These are phyloP conservation scores for Dactylonectria estremocensis DNA, from an alignment of 2,329 filamentous ascomycete species.

Conservation along the genomic window DNA sequence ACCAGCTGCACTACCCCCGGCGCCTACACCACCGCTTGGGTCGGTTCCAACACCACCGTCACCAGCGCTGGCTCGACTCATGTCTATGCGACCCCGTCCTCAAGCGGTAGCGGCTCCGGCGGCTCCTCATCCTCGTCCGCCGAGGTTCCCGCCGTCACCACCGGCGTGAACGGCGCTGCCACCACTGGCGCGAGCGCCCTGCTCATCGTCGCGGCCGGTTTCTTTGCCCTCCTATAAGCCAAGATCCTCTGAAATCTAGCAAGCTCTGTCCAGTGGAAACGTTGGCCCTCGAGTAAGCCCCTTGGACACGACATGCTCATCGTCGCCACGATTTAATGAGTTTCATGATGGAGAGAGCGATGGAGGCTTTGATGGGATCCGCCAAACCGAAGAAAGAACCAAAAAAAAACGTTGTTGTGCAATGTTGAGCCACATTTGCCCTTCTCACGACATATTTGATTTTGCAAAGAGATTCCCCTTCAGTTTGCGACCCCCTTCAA, in stretches of 20 bases:
- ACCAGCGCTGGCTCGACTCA: conserved; percentile 45
- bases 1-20: conserved; percentile 45
- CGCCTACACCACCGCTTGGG: conserved; percentile 49
- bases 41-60: conserved; percentile 53
- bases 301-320: conserved; percentile 37
- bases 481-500: conserved; percentile 37
- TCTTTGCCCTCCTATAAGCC: conserved; percentile 55
- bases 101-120: too few relatives aligned
- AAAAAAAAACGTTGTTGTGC: conserved; percentile 38
- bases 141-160: conserved; percentile 35
- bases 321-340: conserved; percentile 55
- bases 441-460: conserved; percentile 46
- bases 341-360: conserved; percentile 47
- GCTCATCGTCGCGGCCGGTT: conserved; percentile 54
- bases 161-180: conserved; percentile 48
- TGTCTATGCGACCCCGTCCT: conserved; percentile 40
- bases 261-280: conserved; percentile 47
- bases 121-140: conserved; percentile 35
- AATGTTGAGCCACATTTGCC: conserved; percentile 45
- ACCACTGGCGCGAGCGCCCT: conserved; percentile 55
- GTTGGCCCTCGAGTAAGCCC: conserved; percentile 22
- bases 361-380: conserved; percentile 29
- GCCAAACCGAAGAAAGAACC: conserved; percentile 21
- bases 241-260: conserved; percentile 30
- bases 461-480: conserved; percentile 42